Evolutionary conservation across 2,329 filamentous ascomycete species (phyloP).

Genomic region (Colletotrichum trifolii): DNA sequence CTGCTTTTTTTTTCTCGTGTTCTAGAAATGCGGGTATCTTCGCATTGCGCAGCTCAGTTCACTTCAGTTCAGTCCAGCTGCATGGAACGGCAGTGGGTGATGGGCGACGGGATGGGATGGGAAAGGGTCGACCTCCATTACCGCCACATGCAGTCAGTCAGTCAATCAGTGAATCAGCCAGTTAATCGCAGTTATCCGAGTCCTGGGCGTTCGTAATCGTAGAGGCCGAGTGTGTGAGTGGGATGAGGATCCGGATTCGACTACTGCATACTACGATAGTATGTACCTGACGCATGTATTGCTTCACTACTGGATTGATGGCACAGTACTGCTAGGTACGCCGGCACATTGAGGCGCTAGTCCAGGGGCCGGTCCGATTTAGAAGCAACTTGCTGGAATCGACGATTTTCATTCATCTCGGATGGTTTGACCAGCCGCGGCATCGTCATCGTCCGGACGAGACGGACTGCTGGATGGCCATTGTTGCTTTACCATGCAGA

Average conservation of each 20-base stretch:
- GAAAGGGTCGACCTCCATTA: background rate
- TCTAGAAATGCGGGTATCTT: slow-evolving; percentile 28
- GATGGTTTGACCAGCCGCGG: slow-evolving; percentile 3
- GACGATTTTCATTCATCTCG: slow-evolving; percentile 29
- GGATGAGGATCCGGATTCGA: no score
- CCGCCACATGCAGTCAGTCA: no score
- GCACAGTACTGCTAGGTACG: background rate
- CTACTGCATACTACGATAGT: no score
- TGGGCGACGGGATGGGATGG: slow-evolving; percentile 4
- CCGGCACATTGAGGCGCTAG: slow-evolving; percentile 35
- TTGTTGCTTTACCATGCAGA: no score
- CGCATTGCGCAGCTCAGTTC: background rate
- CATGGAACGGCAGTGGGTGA: no score
- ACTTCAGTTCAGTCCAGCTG: no score
- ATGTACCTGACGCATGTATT: background rate
- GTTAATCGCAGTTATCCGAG: no score
- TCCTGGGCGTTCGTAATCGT: no score
- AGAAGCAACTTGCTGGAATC: slow-evolving; percentile 28
- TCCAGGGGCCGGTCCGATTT: slow-evolving; percentile 36
- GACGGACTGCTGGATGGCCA: no score
- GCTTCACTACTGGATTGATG: background rate
- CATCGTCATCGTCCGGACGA: no score
- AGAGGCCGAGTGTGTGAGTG: no score
- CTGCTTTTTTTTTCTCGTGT: slow-evolving; percentile 35
- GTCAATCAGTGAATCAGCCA: no score